Base-by-base conservation (phyloP, 2,329 filamentous ascomycete species). In the Colletotrichum sp. region DNA sequence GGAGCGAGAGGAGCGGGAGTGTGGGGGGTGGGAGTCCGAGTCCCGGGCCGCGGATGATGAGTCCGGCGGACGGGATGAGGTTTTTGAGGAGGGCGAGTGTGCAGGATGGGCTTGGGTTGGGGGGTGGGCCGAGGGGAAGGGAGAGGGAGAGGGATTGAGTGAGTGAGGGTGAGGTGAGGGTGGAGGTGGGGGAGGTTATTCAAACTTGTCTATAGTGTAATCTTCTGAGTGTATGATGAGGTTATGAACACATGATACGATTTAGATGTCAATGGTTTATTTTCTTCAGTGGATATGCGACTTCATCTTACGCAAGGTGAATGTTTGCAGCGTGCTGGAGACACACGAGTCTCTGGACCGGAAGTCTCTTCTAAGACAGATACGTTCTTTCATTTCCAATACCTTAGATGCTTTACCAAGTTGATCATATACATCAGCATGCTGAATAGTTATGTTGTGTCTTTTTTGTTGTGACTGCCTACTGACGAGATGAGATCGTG, bases 41-140 rank as follows among this genome's bases (percentile, higher is more conserved):
- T 59, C 77, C 77, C 5, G 78, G 74, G 61, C 78, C 78, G 36
- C 78, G 80, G 80, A 80, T 86, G 60, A 82, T 87, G 39, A 84
- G 87, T 69, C 87, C 88, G 8, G 87, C 88, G 82, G 79, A 82
- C 44, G 83, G 83, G 3, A 80, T 82, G 64, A 83, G 85, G 67
- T 84, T 89, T 73, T 75, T 90, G 75, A 84, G 89, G 71, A 84
- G 89, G 72, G 85, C 85, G 13, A 90, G 89, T 78, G 87, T 90
- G 72, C 88, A 90, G 82, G 82, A 76, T n/a, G 74, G 74, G 12
- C 55, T 76, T 6, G 74, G 74, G 28, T 19, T 74, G 2, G 71
- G 74, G 19, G 71, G 44, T 3, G 44, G 65, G 22, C 71, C 57
- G 9, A 59, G 55, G 19, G 34, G 71, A 48, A 16, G 73, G 32